Base-by-base conservation (phyloP, 73 alveolate genomes). In the Diophrys appendiculata region DNA sequence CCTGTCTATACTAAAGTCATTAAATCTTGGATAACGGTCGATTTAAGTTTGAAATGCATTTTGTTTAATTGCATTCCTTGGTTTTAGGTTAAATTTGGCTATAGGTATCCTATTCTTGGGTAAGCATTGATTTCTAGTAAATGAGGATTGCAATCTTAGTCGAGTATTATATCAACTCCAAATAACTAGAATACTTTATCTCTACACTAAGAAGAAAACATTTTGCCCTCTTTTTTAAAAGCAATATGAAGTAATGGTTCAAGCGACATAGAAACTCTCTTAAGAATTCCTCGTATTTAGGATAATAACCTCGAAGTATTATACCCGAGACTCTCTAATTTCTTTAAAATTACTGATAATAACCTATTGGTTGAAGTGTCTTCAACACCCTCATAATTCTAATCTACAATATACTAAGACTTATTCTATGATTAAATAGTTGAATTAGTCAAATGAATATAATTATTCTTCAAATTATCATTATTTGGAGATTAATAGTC, bases 361-460 rank as follows among this genome's bases (percentile, higher is more conserved):
- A 43, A 43, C 18, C 60, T 43, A 43, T 43, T 43, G 60, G 60
- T 43, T 11, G n/a, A 11, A 5, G 5, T 11, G 18, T 43, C 60
- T 11, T 43, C 60, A 5, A 11, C 60, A 11, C n/a, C 5, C 60
- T 18, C 60, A 43, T 43, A 43, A 43, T 43, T 43, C 60, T 43
- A 43, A 43, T 43, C 60, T 18, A 43, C 60, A 11, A 5, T 5
- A 43, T 43, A 43, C 5, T 5, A 5, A 11, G 5, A 5, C 54
- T 76, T 80, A 29, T 88, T 78, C 78, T 92, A 89, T 70, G 90
- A 92, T 77, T 94, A 90, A 22, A 94, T 82, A 0, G 96, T 87
- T 80, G 87, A 92, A 80, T 94, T 94, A 0, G 98, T 94, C 64
- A 94, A 71, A 82, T 94, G 98, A 52, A 89, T 82, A 78, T 82